Conservation (phyloP, 805 yeast genomes). For the Candida railenensis region DNA sequence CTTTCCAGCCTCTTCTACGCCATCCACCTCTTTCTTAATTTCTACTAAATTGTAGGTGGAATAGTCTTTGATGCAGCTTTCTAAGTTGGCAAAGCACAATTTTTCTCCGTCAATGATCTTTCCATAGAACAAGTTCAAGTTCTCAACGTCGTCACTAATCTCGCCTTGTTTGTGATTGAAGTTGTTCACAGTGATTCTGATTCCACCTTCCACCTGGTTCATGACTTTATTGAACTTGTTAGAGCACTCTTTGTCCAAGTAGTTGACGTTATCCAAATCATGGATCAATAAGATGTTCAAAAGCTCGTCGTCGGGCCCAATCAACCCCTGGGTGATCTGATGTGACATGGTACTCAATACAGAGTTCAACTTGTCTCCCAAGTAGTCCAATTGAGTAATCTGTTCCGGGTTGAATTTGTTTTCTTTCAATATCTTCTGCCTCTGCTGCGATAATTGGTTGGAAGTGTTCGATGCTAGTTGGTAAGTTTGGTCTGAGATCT, state of each 20-base stretch:
- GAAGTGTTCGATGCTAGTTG: slow-evolving; percentile 48
- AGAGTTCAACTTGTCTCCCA: slow-evolving; percentile 24
- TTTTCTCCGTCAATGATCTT: slow-evolving; percentile 83
- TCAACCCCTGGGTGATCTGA: slow-evolving; percentile 49
- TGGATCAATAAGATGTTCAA: slow-evolving; percentile 52
- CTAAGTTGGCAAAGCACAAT: slow-evolving; percentile 83
- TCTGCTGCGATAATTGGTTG: slow-evolving; percentile 37
- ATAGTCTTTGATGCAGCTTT: slow-evolving; percentile 58
- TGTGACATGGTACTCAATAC: slow-evolving; percentile 38
- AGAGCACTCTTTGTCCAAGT: slow-evolving; percentile 47
- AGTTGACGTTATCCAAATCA: slow-evolving; percentile 56
- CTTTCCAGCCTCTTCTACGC: slow-evolving; percentile 9
- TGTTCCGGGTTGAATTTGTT: slow-evolving; percentile 25
- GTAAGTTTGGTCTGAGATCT: slow-evolving; percentile 49
- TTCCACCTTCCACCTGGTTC: slow-evolving; percentile 77
- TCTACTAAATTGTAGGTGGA: slow-evolving; percentile 27
- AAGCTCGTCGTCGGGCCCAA: slow-evolving; percentile 52
- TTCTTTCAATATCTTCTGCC: slow-evolving; percentile 33
- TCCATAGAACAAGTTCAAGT: slow-evolving; percentile 73
- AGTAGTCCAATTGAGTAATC: slow-evolving; percentile 22
- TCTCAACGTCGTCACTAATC: slow-evolving; percentile 24
- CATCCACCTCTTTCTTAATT: slow-evolving; percentile 23
- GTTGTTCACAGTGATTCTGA: slow-evolving; percentile 58
- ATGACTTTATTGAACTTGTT: slow-evolving; percentile 61
- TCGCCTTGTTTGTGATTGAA: slow-evolving; percentile 31